Conservation (phyloP, 306 rosid species). For the Chamaecrista fasciculata region DNA sequence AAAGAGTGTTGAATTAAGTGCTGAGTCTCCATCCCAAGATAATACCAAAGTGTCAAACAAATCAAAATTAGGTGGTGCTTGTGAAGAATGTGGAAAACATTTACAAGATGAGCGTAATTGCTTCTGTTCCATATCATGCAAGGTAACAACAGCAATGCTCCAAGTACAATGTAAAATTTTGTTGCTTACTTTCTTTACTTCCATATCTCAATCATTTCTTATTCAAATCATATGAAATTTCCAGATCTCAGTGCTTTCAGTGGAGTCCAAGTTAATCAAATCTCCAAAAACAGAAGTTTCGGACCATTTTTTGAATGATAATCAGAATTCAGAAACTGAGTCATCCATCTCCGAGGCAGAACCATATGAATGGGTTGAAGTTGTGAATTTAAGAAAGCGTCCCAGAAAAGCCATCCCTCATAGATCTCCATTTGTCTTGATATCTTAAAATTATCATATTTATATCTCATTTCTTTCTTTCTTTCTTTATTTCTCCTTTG, state of each 20-base stretch:
- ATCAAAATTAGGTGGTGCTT: constrained; percentile 66
- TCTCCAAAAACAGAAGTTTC: constrained; percentile 38
- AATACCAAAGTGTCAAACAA: constrained; percentile 52
- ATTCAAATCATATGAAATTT: constrained; percentile 21
- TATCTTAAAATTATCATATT: constrained; percentile 14
- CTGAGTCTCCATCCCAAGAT: constrained; percentile 64
- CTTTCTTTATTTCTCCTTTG: constrained; percentile 18
- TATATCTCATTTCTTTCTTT: not conserved
- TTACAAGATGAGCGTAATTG: constrained; percentile 79
- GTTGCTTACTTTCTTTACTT: constrained; percentile 3
- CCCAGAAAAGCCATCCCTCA: constrained; percentile 78
- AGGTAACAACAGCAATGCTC: constrained; percentile 55
- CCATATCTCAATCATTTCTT: not conserved
- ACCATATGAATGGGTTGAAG: constrained; percentile 61
- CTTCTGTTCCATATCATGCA: constrained; percentile 91
- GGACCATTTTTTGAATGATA: constrained; percentile 44
- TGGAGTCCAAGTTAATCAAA: constrained; percentile 36
- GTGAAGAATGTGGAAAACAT: constrained; percentile 85
- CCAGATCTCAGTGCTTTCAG: constrained; percentile 44
- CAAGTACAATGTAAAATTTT: constrained; percentile 7
- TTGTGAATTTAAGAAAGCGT: constrained; percentile 71
- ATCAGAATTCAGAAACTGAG: constrained; percentile 57
- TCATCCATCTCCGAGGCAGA: constrained; percentile 77
- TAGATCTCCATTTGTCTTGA: constrained; percentile 58
- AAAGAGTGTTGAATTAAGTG: constrained; percentile 58